Conservation (phyloP, 202 grass and related monocot genomes). For the Zoysia matrella region DNA sequence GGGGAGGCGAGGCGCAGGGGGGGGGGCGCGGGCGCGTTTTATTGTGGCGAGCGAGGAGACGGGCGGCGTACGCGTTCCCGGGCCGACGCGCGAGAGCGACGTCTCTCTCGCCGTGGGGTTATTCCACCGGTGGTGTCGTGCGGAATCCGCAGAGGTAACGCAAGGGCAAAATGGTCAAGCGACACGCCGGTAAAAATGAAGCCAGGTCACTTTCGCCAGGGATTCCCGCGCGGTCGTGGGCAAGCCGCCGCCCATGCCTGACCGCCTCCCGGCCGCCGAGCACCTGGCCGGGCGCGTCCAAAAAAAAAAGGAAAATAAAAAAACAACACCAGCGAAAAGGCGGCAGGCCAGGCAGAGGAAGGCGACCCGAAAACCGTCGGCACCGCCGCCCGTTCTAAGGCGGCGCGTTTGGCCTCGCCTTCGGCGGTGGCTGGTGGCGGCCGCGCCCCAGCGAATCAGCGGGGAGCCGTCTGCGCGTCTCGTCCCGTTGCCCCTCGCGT, state of each 20-base stretch:
- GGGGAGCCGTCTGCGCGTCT: no score
- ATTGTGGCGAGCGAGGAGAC: slow-evolving; percentile 27
- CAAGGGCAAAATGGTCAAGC: background rate
- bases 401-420: background rate
- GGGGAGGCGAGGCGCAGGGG: slow-evolving; percentile 23
- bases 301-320: background rate
- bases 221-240: background rate
- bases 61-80: background rate
- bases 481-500: background rate
- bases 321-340: background rate
- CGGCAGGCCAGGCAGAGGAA: background rate
- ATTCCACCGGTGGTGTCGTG: no score
- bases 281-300: background rate
- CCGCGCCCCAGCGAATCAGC: no score
- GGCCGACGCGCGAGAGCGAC: no score
- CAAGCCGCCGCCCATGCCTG: slow-evolving; percentile 43
- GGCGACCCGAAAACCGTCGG: slow-evolving; percentile 9
- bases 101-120: no score
- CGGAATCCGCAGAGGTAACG: no score
- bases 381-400: background rate
- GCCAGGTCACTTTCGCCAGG: background rate
- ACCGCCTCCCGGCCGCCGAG: background rate
- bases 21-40: slow-evolving; percentile 38
- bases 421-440: background rate
- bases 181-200: background rate